These are phyloP conservation scores for Schizonepeta tenuifolia DNA, from an alignment of 257 asterid genomes.

Conservation along the genomic window DNA sequence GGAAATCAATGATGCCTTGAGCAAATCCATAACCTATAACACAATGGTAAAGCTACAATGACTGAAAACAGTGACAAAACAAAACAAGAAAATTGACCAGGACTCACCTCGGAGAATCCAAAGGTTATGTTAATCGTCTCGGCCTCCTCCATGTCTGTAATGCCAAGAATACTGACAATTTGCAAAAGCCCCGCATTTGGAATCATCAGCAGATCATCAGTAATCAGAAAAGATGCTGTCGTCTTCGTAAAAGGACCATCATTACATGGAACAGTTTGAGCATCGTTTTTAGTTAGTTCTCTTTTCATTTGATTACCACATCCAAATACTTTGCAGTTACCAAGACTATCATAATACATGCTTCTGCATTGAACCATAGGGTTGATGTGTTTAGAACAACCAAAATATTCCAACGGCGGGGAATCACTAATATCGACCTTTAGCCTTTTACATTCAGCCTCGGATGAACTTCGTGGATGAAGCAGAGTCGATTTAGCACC, in stretches of 20 bases:
- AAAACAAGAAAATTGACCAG: background rate
- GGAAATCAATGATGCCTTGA: conserved; percentile 25
- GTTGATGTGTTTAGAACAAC: too few species aligned
- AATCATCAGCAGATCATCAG: conserved; percentile 13
- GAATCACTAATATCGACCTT: conserved; percentile 3
- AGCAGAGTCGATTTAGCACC: conserved; percentile 27
- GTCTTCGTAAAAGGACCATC: too few species aligned
- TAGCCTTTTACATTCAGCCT: background rate
- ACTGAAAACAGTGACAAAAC: background rate
- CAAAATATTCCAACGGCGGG: background rate
- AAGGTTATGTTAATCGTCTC: background rate
- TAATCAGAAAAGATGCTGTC: background rate
- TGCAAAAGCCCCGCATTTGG: background rate
- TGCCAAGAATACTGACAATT: background rate
- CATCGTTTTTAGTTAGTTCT: background rate
- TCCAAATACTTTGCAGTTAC: too few species aligned
- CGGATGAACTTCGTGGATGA: conserved; percentile 13
- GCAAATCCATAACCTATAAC: conserved; percentile 33
- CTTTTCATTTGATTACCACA: too few species aligned
- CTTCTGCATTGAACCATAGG: background rate
- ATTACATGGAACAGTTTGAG: too few species aligned
- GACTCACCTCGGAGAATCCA: conserved; percentile 30
- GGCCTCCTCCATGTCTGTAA: background rate
- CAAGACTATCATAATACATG: background rate
- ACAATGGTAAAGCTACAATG: background rate